Base-by-base conservation (phyloP, 2,329 filamentous ascomycete genomes). In the Leptographium wingfieldii region DNA sequence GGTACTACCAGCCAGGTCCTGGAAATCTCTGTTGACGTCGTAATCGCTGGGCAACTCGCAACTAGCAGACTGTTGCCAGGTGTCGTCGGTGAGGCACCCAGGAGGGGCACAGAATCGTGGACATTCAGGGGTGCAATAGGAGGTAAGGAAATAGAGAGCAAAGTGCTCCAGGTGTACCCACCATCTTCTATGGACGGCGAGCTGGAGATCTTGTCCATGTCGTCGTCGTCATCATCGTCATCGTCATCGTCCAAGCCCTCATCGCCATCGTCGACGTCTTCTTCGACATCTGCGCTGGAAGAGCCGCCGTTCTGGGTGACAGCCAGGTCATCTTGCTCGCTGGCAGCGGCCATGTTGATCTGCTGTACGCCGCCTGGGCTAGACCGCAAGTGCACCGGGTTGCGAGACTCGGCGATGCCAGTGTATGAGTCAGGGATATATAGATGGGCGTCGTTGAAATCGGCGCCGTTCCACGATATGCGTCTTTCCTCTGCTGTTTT, bases 101-200 rank as follows among this genome's bases (percentile, higher is more conserved):
- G 33, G 66, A 63, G 65, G 64, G 65, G 67, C 64, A 66, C 63
- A 64, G 65, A 63, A 66, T 61, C 66, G 59, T 63, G 68, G 2
- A 52, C 3, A 52, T 3, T 52, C 25, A 31, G 49, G 49, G 49
- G 31, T 29, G 53, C 19, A 49, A 11, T 56, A 49, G 53, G 31
- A 40, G 53, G 58, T 7, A 49, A 55, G 16, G 57, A 55, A 49
- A 48, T 10, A 10, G 48, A 38, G 29, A n/a, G 25, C 22, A 51
- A 31, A 31, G 9, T 3, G 35, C n/a, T 25, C 31, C 19, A 38
- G 74, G 73, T 74, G 76, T 78, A 94, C 91, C 81, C 85, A 99
- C 92, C 92, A 87, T 97, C 92, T 79, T 95, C 91, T 74, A 99
- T 99, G 68, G 92, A 97, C 70, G 94, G 94, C 68, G 92, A 97